Base-by-base conservation (phyloP, 2,329 filamentous ascomycete genomes). In the Paecilomyces formosus region DNA sequence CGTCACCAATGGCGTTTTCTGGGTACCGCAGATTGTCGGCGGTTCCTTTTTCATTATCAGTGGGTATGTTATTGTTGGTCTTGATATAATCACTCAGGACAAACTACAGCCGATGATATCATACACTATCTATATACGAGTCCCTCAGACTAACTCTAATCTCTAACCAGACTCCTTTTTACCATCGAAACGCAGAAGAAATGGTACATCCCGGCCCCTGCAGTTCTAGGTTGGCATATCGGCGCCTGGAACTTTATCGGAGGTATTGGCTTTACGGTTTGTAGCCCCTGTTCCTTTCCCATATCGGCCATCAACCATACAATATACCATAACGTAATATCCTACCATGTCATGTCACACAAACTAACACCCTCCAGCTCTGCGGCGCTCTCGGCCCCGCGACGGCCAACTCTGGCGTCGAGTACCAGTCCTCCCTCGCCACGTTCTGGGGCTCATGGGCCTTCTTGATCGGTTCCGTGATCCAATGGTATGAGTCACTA, bases 241-340 rank as follows among this genome's bases (percentile, higher is more conserved):
- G 86, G 84, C 0, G 70, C 81, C 8, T 88, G 85, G 84, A 88
- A 88, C 64, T 69, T 87, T 1, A 73, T 88, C 21, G 86, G 86
- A 0, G 81, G 81, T 1, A 65, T 88, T 24, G 85, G 85, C 0
- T 88, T 88, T 66, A 87, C 83, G 4, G 58, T 77, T 30, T 68
- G 68, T 63, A 18, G n/a, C n/a, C 15, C 4, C n/a, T 22, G 30
- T 3, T 26, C 24, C 24, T 26, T 26, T 26, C 24, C 6, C 24
- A 26, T 26, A 26, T 26, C n/a, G 6, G 18, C 49, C 21, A 54
- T 21, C n/a, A 55, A 35, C 22, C 21, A 9, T 49, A 13, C 52
- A n/a, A 18, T 18, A 49, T 33, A 15, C 4, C 28, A 30, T 30
- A 4, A 30, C 8, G 8, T 30, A 4, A 30, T 30, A 30, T n/a